Conservation (phyloP, 2,329 filamentous ascomycete genomes). For the Colletotrichum musae region DNA sequence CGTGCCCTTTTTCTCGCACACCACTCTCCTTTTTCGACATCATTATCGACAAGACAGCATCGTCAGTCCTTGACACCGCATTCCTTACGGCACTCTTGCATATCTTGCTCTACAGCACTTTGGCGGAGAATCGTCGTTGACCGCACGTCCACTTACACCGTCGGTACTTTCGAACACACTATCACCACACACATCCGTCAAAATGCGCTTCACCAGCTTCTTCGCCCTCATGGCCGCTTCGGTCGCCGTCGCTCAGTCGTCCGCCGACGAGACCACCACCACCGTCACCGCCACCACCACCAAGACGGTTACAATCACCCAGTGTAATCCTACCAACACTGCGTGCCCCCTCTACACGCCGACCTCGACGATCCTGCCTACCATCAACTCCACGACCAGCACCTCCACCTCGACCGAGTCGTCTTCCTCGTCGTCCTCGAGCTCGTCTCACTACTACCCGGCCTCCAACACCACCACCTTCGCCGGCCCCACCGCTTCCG, state of each 20-base stretch:
- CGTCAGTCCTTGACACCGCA: slow-evolving; percentile 33
- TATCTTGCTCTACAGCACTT: not conserved
- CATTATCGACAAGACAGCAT: slow-evolving; percentile 37
- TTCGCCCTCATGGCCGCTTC: slow-evolving; percentile 59
- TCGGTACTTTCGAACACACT: slow-evolving; percentile 23
- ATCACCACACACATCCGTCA: slow-evolving; percentile 47
- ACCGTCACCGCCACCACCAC: slow-evolving; percentile 61
- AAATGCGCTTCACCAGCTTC: slow-evolving; percentile 63
- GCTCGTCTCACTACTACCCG: slow-evolving; percentile 47
- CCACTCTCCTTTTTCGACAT: slow-evolving; percentile 29
- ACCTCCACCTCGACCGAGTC: slow-evolving; percentile 38
- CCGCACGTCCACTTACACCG: slow-evolving; percentile 27
- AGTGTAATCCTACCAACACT: slow-evolving; percentile 60
- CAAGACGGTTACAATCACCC: slow-evolving; percentile 62
- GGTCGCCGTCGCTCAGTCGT: slow-evolving; percentile 52
- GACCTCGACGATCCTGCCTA: slow-evolving; percentile 46
- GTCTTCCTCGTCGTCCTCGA: slow-evolving; percentile 28
- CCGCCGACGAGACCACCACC: slow-evolving; percentile 51
- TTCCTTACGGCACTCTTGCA: slow-evolving; percentile 18
- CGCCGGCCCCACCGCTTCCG: slow-evolving; percentile 44
- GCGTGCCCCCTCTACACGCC: slow-evolving; percentile 58
- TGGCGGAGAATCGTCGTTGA: slow-evolving; percentile 16
- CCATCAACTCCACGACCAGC: slow-evolving; percentile 42
- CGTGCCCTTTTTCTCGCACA: slow-evolving; percentile 37
- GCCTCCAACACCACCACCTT: slow-evolving; percentile 52